phyloP scores from a whole-genome alignment of 441 rosid species.

The Hura crepitans region DNA sequence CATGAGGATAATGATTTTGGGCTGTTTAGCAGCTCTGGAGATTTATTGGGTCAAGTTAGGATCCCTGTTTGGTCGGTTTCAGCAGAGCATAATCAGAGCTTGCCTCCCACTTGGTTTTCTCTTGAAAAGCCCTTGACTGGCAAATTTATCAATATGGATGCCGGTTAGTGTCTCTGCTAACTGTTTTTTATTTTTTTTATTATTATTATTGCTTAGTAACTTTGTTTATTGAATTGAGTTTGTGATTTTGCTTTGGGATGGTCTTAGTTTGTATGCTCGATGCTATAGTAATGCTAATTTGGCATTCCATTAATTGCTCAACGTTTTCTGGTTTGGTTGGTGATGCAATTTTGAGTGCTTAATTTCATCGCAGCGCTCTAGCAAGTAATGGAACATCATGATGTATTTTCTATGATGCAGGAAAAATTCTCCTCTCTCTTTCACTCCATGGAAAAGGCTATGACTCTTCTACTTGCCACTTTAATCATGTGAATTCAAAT shows the following conservation, averaged over 20 bases:
- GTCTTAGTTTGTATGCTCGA: neutral
- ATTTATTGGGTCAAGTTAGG: conserved; percentile 49
- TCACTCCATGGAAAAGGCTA: conserved; percentile 50
- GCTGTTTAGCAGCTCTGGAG: conserved; percentile 39
- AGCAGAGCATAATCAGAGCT: conserved; percentile 46
- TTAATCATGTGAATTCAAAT: conserved; percentile 29
- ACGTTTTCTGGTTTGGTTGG: neutral
- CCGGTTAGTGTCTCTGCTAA: conserved; percentile 45
- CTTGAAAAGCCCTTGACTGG: conserved; percentile 44
- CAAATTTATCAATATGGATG: conserved; percentile 42
- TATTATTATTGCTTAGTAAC: neutral
- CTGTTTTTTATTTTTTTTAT: neutral
- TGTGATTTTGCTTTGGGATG: neutral
- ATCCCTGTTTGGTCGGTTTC: conserved; percentile 49
- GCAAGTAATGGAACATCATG: neutral
- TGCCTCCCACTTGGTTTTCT: conserved; percentile 77
- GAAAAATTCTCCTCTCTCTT: conserved; percentile 59
- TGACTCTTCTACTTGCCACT: conserved; percentile 23
- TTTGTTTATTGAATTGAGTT: neutral
- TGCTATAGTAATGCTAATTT: neutral
- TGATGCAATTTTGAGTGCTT: neutral
- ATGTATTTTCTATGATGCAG: conserved; percentile 33
- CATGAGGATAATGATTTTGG: conserved; percentile 43
- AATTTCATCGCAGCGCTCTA: neutral
- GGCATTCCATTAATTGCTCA: neutral